Evolutionary conservation across 345 rosid genomes (phyloP), one percentile per base, ranked within the genome.

Genomic region (Iberis pinnata): DNA sequence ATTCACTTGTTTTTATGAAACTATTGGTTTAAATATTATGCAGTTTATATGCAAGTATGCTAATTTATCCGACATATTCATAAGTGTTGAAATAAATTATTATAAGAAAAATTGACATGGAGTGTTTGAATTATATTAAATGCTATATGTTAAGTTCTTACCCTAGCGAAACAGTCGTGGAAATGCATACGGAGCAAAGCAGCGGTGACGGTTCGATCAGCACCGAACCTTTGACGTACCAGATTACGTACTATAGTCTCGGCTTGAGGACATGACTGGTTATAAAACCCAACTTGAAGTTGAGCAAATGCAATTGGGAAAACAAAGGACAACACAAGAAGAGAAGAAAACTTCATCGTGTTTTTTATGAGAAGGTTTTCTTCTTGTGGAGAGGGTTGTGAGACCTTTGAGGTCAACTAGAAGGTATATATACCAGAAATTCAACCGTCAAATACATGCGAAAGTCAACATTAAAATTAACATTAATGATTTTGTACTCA

Each of bases 121-220:
- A 22, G 25, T 22, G 45, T 47, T 25, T 7, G 45, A 48, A 38
- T 15, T 7, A 13, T 50, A 42, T 61, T 0, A 51, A 40, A 32
- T 17, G 10, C 2, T 48, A 49, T 22, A 29, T 49, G 25, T 29
- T 18, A 41, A 26, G 18, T 18, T 26, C 70, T 69, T 84, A 80
- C 90, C 33, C 62, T 71, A 54, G 83, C 80, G 32, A 86, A 86
- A 58, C 95, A 86, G 43, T 89, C 93, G 42, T 89, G 93, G 44
- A 86, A 89, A 63, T 86, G 93, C 89, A 83, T 76, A 64, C 87
- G 92, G 58, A 89, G 93, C 76, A 89, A 64, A 40, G 87, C 87
- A 0, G 89, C 76, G 0, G 82, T 63, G 41, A 83, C 59, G 25
- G 85, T 78, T 17, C 13, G 70, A 33, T 81, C 82, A 0, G 44